phyloP scores from a whole-genome alignment of 2,329 filamentous ascomycete genomes.

The Pseudogymnoascus sp. region DNA sequence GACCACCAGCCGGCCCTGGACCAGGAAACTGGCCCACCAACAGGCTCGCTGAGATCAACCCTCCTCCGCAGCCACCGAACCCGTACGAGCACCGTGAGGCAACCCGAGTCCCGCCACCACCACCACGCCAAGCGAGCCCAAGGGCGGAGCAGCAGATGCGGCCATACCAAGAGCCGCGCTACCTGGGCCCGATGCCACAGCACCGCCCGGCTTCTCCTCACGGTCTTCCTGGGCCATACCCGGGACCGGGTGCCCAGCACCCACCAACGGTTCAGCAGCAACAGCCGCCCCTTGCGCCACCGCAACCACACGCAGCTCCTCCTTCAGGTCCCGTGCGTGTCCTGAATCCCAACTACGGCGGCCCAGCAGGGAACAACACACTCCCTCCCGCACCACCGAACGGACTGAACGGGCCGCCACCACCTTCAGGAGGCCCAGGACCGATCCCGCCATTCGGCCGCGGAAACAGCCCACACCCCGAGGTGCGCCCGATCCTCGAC shows the following conservation, averaged over 20 bases:
- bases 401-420: conserved; percentile 21
- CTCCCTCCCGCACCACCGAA: conserved; percentile 36
- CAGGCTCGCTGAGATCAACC: conserved; percentile 71
- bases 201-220: conserved; percentile 45
- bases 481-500: conserved; percentile 74
- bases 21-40: conserved; percentile 50
- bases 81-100: conserved; percentile 74
- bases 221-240: conserved; percentile 20
- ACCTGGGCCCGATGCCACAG: conserved; percentile 43
- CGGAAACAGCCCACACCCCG: conserved; percentile 70
- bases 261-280: conserved; percentile 30
- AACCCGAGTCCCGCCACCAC: conserved; percentile 57
- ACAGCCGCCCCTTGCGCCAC: conserved; percentile 43
- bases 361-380: conserved; percentile 38
- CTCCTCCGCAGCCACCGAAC: conserved; percentile 66
- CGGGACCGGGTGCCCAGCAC: conserved; percentile 17
- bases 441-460: conserved; percentile 62
- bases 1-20: conserved; percentile 23
- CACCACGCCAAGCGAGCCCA: conserved; percentile 66
- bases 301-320: conserved; percentile 33
- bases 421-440: conserved; percentile 16
- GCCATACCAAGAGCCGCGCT: conserved; percentile 57
- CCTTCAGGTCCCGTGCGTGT: conserved; percentile 43
- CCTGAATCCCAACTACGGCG: conserved; percentile 50
- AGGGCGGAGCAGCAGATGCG: conserved; percentile 62